Base-by-base conservation (phyloP, 306 rosid genomes). In the Herpetospermum pedunculosum region DNA sequence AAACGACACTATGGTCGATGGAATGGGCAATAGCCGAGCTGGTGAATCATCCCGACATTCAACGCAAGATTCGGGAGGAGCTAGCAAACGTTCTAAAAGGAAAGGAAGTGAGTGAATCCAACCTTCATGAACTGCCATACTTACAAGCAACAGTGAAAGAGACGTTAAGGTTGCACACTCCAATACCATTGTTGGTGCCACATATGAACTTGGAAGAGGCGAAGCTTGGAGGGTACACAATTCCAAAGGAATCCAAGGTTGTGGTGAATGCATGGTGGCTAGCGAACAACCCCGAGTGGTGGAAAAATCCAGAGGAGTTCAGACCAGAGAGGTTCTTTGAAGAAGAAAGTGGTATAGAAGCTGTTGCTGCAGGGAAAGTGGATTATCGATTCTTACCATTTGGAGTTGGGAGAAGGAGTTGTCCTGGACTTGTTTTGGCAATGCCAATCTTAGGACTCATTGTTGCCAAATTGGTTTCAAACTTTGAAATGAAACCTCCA, bases 241-340 rank as follows among this genome's bases (percentile, higher is more conserved):
- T 91, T 44, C 97, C 97, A 2, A 89, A 80, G 55, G 97, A 92
- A 75, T 86, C 90, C 0, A 92, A 92, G 82, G 96, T 92, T 26
- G 91, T 89, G 0, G 96, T 89, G 48, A 92, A 89, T 75, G 97
- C 97, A 0, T 92, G 97, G 97, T 89, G 96, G 96, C 84, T 92
- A 1, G 89, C 91, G 0, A 92, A 92, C 76, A 92, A 89, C 73
- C 97, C 96, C 0, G 55, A 55, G 4, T 89, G 93, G 92, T 92
- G 96, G 96, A 78, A 78, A 14, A 78, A 85, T 7, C 92, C 97
- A 0, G 83, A 87, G n/a, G 90, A 87, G 80, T 92, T 92, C 11
- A 76, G 90, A 74, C 97, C 97, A 0, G 96, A 92, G 65, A 82
- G 97, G 78, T 92, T 89, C 83, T 73, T 89, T 74, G 83, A 89